Conservation (phyloP, 768 basidiomycete species). For the Boletus rubroflammeus region DNA sequence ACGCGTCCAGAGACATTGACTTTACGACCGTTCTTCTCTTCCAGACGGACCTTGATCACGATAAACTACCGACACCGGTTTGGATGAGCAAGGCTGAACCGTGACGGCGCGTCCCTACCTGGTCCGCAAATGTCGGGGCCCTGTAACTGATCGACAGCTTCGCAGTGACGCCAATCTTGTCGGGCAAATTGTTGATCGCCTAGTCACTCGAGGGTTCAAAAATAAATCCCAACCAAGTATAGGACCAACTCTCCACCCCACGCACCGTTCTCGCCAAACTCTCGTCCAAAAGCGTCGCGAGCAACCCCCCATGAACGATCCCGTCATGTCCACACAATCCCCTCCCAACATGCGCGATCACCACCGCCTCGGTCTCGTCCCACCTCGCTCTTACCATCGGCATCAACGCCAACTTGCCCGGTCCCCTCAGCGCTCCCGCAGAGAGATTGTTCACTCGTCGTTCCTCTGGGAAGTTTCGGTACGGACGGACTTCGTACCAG, state of each 20-base stretch:
- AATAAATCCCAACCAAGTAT: slow-evolving; percentile 1
- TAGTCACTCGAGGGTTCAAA: slow-evolving; percentile 28
- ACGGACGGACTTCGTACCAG: slow-evolving; percentile 82
- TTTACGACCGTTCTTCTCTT: slow-evolving; percentile 75
- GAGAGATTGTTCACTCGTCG: slow-evolving; percentile 79
- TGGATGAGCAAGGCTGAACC: background rate
- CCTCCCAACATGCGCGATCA: slow-evolving; percentile 78
- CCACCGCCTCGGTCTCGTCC: slow-evolving; percentile 72
- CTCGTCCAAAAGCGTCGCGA: slow-evolving; percentile 91
- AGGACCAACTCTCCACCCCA: background rate
- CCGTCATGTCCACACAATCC: slow-evolving; percentile 93
- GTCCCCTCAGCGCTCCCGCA: slow-evolving; percentile 81
- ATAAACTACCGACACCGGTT: slow-evolving; percentile 57
- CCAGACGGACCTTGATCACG: slow-evolving; percentile 67
- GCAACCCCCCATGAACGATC: slow-evolving; percentile 88
- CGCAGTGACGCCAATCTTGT: slow-evolving; percentile 91
- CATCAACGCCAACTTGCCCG: slow-evolving; percentile 76
- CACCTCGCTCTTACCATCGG: slow-evolving; percentile 71
- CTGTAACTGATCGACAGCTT: slow-evolving; percentile 77
- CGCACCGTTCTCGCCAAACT: slow-evolving; percentile 73
- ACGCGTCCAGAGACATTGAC: slow-evolving; percentile 64
- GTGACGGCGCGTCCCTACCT: slow-evolving; percentile 40
- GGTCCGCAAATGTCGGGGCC: slow-evolving; percentile 86
- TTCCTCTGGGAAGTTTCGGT: slow-evolving; percentile 63
- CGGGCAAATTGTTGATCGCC: slow-evolving; percentile 84